Evolutionary conservation across 1,284 basidiomycete species (phyloP).

Genomic region (Marasmius fiardii): DNA sequence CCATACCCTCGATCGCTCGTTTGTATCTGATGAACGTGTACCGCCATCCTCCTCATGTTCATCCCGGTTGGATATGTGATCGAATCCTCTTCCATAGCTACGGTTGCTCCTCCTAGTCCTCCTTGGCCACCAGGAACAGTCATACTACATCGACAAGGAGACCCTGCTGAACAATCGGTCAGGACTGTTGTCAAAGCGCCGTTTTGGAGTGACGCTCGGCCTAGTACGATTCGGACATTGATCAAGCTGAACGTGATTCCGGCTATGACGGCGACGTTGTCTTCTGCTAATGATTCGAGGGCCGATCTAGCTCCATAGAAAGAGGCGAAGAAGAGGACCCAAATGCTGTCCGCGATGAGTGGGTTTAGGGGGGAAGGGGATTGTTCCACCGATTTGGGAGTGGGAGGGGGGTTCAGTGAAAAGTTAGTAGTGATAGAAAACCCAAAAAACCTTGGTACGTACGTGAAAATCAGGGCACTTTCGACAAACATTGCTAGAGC

Average conservation of each 20-base stretch:
- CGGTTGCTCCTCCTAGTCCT: neutral
- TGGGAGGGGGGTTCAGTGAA: neutral
- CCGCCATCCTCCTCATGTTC: neutral
- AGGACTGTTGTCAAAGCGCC: neutral
- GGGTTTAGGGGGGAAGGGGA: neutral
- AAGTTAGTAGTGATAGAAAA: too few relatives aligned
- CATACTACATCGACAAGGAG: neutral
- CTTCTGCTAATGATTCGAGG: conserved; percentile 1
- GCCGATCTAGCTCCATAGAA: neutral
- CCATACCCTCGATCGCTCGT: neutral
- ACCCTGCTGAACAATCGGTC: too few relatives aligned
- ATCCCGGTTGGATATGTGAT: neutral
- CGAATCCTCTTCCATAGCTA: neutral
- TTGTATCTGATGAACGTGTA: neutral
- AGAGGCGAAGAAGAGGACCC: conserved; percentile 4
- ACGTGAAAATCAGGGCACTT: conserved; percentile 18
- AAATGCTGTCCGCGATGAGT: neutral
- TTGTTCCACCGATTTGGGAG: neutral
- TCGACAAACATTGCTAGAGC: conserved; percentile 14
- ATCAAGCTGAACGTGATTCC: conserved; percentile 6
- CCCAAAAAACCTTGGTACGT: neutral
- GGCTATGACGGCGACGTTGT: conserved; percentile 1
- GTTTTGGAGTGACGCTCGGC: neutral
- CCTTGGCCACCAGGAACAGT: too few relatives aligned
- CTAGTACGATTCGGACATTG: conserved; percentile 4